These are phyloP conservation scores for Verticillium zaregamsianum DNA, from an alignment of 2,329 filamentous ascomycete genomes.

Conservation along the genomic window DNA sequence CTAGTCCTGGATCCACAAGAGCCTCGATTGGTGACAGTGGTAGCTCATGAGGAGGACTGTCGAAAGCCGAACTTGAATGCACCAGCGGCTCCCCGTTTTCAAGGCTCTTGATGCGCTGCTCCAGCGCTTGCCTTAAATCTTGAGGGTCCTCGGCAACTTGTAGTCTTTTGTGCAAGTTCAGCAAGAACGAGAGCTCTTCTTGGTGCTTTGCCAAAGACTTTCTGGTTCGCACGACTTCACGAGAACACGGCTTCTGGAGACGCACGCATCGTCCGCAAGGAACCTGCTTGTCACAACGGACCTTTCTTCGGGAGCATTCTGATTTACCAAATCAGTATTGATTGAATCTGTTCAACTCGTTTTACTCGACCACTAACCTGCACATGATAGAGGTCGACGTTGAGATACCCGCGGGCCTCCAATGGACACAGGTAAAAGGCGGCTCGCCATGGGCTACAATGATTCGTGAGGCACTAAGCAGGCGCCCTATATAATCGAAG, in stretches of 20 bases:
- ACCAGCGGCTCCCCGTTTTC: neutral
- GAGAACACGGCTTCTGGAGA: conserved; percentile 5
- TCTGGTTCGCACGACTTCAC: conserved; percentile 8
- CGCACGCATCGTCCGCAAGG: conserved; percentile 13
- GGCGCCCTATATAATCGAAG: too few species aligned
- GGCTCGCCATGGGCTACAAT: neutral
- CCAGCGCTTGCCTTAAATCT: neutral
- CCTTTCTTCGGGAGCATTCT: conserved; percentile 15
- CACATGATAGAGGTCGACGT: neutral
- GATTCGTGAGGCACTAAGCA: neutral
- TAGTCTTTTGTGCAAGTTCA: neutral
- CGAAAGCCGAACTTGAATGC: neutral
- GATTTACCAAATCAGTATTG: neutral
- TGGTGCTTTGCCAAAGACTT: neutral
- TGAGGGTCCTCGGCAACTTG: neutral
- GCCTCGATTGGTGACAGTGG: neutral
- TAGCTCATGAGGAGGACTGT: neutral
- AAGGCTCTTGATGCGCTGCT: neutral
- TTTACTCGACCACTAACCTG: neutral
- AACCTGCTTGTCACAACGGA: conserved; percentile 14
- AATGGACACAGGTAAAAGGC: too few species aligned
- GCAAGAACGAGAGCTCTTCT: conserved; percentile 8
- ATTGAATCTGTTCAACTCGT: neutral
- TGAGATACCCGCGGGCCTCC: neutral
- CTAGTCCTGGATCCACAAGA: neutral